A percentile compares a stretch with the other conserved stretches of the same genome.
Evolutionary conservation across 805 yeast species (phyloP).

Genomic region (Candida ovalis): DNA sequence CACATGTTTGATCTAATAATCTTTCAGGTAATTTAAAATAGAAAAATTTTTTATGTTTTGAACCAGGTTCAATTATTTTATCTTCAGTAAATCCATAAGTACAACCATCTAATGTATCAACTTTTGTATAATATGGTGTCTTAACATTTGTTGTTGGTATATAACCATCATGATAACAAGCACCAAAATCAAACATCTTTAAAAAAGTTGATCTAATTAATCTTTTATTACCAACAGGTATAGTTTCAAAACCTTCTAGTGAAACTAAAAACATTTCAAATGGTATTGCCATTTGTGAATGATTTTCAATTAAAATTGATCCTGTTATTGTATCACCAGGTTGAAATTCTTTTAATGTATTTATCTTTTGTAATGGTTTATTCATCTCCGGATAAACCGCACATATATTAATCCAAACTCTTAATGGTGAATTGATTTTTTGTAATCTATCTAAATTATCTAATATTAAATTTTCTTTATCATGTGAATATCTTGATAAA

Average conservation of each 20-base stretch:
- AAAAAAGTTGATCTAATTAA: slow-evolving; percentile 33
- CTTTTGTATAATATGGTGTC: slow-evolving; percentile 15
- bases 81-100: slow-evolving; percentile 40
- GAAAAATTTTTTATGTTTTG: slow-evolving; percentile 52
- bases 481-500: slow-evolving; percentile 1
- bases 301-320: slow-evolving; percentile 39
- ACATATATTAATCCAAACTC: slow-evolving; percentile 32
- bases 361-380: slow-evolving; percentile 23
- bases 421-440: slow-evolving; percentile 19
- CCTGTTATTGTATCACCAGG: slow-evolving; percentile 66
- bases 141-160: slow-evolving; percentile 22
- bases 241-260: slow-evolving; percentile 42
- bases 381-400: slow-evolving; percentile 36
- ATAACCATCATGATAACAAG: slow-evolving; percentile 43
- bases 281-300: slow-evolving; percentile 35
- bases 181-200: slow-evolving; percentile 45
- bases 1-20: slow-evolving; percentile 47
- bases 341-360: slow-evolving; percentile 48
- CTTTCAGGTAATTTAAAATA: slow-evolving; percentile 51
- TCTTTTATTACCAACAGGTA: slow-evolving; percentile 12
- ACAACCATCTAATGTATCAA: slow-evolving; percentile 24
- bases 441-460: slow-evolving; percentile 21
- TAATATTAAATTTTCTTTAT: slow-evolving; percentile 18
- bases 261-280: slow-evolving; percentile 59
- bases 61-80: slow-evolving; percentile 38